These are phyloP conservation scores for Phaeodactylum tricornutum DNA, from an alignment of 108 stramenopile genomes.

Conservation along the genomic window DNA sequence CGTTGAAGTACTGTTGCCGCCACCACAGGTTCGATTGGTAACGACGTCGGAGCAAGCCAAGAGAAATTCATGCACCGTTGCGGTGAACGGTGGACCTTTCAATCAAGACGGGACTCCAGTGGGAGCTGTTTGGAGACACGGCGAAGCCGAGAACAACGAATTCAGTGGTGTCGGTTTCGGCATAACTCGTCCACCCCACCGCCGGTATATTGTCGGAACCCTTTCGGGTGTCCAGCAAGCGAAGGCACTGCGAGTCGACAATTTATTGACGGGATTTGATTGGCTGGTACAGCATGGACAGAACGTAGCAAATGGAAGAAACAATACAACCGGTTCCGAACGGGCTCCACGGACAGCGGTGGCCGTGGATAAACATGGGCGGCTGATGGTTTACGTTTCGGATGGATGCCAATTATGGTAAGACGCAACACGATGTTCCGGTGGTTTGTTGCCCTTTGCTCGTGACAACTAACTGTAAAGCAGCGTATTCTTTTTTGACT, in stretches of 20 bases:
- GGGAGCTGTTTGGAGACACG: slow-evolving; percentile 12
- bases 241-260: neutral
- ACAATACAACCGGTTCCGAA: neutral
- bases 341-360: slow-evolving; percentile 33
- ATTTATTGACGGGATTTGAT: slow-evolving; percentile 24
- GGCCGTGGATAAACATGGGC: slow-evolving; percentile 16
- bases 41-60: neutral
- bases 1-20: too few relatives aligned
- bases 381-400: slow-evolving; percentile 18
- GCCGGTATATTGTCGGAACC: neutral
- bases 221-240: neutral
- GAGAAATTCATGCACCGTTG: slow-evolving; percentile 1
- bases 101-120: slow-evolving; percentile 15
- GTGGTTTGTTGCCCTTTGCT: neutral
- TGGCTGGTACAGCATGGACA: slow-evolving; percentile 30
- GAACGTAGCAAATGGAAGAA: neutral
- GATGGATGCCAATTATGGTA: slow-evolving; percentile 45
- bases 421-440: neutral
- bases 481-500: neutral
- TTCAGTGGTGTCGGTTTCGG: slow-evolving; percentile 7
- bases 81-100: slow-evolving; percentile 34
- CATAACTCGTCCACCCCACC: neutral
- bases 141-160: neutral
- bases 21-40: too few relatives aligned
- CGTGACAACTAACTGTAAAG: neutral